phyloP scores from a whole-genome alignment of 257 asterid species.

The Solanum pennellii region DNA sequence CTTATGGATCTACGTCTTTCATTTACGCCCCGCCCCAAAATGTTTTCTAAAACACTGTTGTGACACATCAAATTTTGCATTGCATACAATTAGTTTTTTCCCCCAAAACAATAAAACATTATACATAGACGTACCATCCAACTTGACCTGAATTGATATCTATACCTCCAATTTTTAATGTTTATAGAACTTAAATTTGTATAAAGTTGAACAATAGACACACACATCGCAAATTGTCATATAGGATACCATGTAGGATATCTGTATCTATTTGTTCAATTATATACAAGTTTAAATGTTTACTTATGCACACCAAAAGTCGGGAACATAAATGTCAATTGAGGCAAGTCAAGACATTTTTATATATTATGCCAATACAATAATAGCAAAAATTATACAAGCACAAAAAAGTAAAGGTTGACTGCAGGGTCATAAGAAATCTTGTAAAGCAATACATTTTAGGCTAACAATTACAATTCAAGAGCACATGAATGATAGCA shows the following conservation, averaged over 20 bases:
- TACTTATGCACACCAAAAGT: neutral
- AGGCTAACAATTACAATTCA: neutral
- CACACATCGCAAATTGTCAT: neutral
- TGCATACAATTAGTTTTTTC: neutral
- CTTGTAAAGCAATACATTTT: neutral
- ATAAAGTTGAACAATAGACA: neutral
- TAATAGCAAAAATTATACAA: neutral
- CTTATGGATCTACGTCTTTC: no score
- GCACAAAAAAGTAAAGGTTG: neutral
- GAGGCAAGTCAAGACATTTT: neutral
- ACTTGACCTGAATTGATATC: no score
- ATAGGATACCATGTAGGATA: no score
- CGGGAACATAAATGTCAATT: neutral
- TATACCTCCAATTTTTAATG: no score
- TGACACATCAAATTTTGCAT: neutral
- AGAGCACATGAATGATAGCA: neutral
- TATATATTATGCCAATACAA: no score
- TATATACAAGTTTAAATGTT: no score
- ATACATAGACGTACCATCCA: no score
- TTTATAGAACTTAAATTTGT: no score
- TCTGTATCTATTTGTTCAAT: neutral
- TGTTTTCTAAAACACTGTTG: no score
- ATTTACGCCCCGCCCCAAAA: no score
- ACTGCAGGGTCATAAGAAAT: neutral
- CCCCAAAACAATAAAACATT: no score